Percentiles rank a stretch among this genome's conserved stretches.
Conservation (phyloP, 176 grass and related monocot species). For the Puccinellia tenuiflora region DNA sequence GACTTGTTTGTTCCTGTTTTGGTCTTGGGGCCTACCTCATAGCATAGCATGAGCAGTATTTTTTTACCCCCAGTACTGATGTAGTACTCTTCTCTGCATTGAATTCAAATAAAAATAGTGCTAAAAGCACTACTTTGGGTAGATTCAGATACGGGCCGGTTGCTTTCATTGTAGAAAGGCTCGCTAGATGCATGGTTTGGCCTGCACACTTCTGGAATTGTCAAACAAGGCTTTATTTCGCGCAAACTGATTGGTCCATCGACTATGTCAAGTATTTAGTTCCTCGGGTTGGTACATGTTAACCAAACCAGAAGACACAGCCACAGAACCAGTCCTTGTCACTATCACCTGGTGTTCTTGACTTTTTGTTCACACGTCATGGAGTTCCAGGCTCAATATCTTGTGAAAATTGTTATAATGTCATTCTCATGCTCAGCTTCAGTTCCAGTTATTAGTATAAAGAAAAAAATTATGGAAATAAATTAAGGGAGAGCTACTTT, state of each 20-base stretch:
- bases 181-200: conserved; percentile 23
- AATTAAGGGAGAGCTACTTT: neutral
- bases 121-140: conserved; percentile 2
- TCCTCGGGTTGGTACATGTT: neutral
- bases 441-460: neutral
- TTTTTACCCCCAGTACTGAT: neutral
- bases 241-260: conserved; percentile 25
- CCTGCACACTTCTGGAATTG: conserved; percentile 24
- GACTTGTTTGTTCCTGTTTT: neutral
- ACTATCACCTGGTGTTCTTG: neutral
- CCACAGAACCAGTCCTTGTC: neutral
- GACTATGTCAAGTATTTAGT: neutral
- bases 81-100: neutral
- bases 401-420: neutral
- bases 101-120: neutral
- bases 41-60: neutral
- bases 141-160: conserved; percentile 19
- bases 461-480: neutral
- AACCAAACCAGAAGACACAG: neutral
- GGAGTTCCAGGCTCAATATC: neutral
- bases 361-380: neutral
- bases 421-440: neutral
- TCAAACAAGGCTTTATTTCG: conserved; percentile 19
- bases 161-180: conserved; percentile 18
- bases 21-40: neutral